A percentile compares a stretch with the other conserved stretches of the same genome.
Conservation (phyloP, 345 rosid genomes). For the Populus nigra region DNA sequence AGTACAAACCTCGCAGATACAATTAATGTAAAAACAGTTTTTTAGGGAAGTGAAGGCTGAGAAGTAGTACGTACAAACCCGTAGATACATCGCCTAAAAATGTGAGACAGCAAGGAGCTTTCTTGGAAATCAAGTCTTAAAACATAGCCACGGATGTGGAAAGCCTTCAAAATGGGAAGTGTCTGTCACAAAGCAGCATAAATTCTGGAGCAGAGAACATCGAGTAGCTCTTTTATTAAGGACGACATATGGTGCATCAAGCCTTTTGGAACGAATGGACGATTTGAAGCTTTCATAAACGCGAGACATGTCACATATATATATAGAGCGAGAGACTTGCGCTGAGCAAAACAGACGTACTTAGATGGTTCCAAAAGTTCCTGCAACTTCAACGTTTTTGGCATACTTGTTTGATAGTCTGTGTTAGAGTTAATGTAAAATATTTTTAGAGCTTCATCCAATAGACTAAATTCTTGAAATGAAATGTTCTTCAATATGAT, state of each 20-base stretch:
- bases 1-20: not conserved
- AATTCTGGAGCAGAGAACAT: not conserved
- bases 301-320: not conserved
- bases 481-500: too few species aligned
- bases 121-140: slow-evolving; percentile 20
- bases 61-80: not conserved
- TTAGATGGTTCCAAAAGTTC: not conserved
- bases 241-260: not conserved
- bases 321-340: not conserved
- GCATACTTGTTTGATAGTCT: not conserved
- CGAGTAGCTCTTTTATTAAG: not conserved
- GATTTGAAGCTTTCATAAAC: not conserved
- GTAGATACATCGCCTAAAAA: slow-evolving; percentile 16
- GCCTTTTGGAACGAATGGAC: not conserved
- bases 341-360: not conserved
- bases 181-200: not conserved
- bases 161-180: not conserved
- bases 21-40: not conserved
- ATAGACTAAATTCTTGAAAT: too few species aligned
- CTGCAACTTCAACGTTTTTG: not conserved
- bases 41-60: slow-evolving; percentile 17
- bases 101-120: slow-evolving; percentile 23
- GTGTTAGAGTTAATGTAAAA: too few species aligned
- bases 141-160: not conserved
- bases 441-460: too few species aligned